A percentile compares a stretch with the other conserved stretches of the same genome.
Evolutionary conservation across 2,329 filamentous ascomycete species (phyloP).

Genomic region (Hymenoscyphus salicellus): DNA sequence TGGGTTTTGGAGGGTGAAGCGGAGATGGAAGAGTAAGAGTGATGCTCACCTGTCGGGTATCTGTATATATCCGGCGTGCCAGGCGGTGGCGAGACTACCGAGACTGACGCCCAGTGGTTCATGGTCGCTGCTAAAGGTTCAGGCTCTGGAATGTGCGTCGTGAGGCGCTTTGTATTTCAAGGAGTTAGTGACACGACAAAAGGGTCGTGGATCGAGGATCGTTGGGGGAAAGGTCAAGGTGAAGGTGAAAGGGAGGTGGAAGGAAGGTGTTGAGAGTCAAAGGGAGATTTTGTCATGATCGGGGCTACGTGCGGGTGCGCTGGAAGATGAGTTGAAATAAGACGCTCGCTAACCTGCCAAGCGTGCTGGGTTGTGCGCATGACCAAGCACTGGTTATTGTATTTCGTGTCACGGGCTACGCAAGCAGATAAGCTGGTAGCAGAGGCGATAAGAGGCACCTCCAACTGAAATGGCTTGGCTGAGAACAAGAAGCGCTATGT

Average conservation of each 20-base stretch:
- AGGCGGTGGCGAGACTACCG: slow-evolving; percentile 39
- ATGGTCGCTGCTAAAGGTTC: slow-evolving; percentile 28
- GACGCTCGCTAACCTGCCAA: neutral
- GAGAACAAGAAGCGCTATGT: neutral
- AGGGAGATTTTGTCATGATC: neutral
- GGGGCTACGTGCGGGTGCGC: neutral
- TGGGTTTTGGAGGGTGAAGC: neutral
- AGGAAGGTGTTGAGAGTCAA: neutral
- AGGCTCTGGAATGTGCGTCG: slow-evolving; percentile 16
- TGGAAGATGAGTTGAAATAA: neutral
- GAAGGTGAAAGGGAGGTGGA: neutral
- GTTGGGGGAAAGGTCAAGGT: neutral
- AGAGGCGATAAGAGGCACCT: neutral
- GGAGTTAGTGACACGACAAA: slow-evolving; percentile 27
- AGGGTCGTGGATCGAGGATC: slow-evolving; percentile 2
- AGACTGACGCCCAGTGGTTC: slow-evolving; percentile 22
- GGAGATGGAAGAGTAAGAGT: neutral
- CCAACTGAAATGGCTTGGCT: neutral
- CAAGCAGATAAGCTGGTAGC: neutral
- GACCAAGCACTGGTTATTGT: neutral
- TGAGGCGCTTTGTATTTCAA: slow-evolving; percentile 14
- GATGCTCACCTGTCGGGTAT: slow-evolving; percentile 32
- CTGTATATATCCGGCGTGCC: slow-evolving; percentile 39
- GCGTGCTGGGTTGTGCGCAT: neutral
- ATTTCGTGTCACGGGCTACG: neutral